These are phyloP conservation scores for Solanum chilense DNA, from an alignment of 257 asterid genomes.

Conservation along the genomic window DNA sequence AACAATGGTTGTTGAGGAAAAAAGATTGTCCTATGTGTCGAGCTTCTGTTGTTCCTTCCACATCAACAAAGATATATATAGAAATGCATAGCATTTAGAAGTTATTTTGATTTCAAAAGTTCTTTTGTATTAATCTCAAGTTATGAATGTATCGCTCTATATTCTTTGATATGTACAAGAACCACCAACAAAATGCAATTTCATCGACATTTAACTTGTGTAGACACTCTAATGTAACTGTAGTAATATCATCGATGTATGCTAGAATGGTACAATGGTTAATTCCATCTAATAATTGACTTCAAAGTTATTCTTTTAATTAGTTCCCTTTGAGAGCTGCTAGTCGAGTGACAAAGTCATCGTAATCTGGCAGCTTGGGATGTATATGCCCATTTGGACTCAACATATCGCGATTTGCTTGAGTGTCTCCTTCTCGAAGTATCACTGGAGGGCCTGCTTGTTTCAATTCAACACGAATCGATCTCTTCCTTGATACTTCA, in stretches of 20 bases:
- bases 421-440: slow-evolving; percentile 16
- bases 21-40: not conserved
- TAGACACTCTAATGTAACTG: no score
- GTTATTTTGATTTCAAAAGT: not conserved
- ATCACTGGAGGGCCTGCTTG: slow-evolving; percentile 11
- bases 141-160: no score
- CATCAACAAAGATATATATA: not conserved
- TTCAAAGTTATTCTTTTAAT: not conserved
- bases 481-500: slow-evolving; percentile 13
- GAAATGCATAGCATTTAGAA: not conserved
- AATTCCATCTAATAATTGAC: not conserved
- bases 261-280: no score
- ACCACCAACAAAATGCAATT: no score
- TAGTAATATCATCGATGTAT: no score
- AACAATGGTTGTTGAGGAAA: not conserved
- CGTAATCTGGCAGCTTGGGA: slow-evolving; percentile 68
- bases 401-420: slow-evolving; percentile 25
- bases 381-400: slow-evolving; percentile 41
- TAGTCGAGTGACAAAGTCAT: slow-evolving; percentile 57
- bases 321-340: slow-evolving; percentile 15
- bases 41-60: not conserved
- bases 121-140: not conserved
- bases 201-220: no score
- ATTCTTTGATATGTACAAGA: no score
- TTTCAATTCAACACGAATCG: slow-evolving; percentile 28